phyloP scores from a whole-genome alignment of 2,329 filamentous ascomycete species.

The Botryosphaeria agaves region DNA sequence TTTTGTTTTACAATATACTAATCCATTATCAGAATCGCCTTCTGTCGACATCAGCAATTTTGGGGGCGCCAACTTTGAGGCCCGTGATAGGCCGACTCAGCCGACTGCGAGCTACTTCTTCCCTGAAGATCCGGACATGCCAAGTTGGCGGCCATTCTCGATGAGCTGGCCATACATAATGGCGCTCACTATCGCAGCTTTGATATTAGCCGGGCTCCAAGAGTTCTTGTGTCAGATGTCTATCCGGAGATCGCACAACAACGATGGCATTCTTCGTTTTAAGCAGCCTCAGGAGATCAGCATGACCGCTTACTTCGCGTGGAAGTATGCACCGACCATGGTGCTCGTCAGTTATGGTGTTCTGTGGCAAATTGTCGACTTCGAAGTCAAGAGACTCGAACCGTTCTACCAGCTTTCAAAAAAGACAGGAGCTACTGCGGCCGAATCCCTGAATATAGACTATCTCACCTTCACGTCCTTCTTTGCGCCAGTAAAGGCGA shows the following conservation, averaged over 20 bases:
- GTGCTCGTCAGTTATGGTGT: constrained; percentile 31
- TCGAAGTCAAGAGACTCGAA: constrained; percentile 32
- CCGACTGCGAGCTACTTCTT: constrained; percentile 20
- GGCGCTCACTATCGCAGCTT: constrained; percentile 15
- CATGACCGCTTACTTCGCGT: constrained; percentile 15
- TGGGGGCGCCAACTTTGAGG: constrained; percentile 17
- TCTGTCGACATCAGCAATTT: constrained; percentile 25
- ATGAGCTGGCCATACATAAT: constrained; percentile 20
- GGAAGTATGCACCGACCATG: constrained; percentile 25
- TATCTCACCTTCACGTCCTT: constrained; percentile 54
- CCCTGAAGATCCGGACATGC: constrained; percentile 20
- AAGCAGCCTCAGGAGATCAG: constrained; percentile 12
- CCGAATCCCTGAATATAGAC: constrained; percentile 50
- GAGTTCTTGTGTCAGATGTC: constrained; percentile 20
- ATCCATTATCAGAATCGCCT: constrained; percentile 14
- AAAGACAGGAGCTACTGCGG: constrained; percentile 17
- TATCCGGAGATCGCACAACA: constrained; percentile 7
- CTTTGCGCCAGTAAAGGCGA: constrained; percentile 43
- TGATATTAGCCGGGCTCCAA: constrained; percentile 16
- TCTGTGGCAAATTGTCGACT: constrained; percentile 31
- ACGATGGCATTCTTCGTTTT: constrained; percentile 14
- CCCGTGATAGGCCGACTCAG: constrained; percentile 10
- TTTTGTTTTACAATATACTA: not conserved
- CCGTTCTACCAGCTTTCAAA: constrained; percentile 28
- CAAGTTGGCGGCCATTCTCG: constrained; percentile 19